These are phyloP conservation scores for Linnemannia elongata DNA, from an alignment of 192 early-diverging fungal species.

Conservation along the genomic window DNA sequence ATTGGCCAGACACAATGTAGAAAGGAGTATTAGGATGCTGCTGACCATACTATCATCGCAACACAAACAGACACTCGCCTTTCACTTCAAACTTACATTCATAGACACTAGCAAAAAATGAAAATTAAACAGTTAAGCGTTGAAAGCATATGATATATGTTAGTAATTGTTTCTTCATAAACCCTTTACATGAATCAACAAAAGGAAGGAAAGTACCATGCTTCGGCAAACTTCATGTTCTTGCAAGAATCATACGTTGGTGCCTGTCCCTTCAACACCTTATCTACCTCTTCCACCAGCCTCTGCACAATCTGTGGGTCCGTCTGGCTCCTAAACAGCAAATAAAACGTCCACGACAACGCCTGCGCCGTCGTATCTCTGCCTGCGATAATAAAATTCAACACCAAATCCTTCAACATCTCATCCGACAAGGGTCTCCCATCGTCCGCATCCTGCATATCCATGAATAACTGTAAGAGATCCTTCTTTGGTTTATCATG, in stretches of 20 bases:
- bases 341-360: constrained; percentile 41
- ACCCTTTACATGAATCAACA: background rate
- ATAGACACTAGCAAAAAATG: background rate
- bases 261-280: background rate
- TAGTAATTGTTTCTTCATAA: too few relatives aligned
- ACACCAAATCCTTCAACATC: constrained; percentile 58
- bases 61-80: background rate
- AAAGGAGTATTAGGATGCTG: background rate
- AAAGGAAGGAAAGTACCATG: constrained; percentile 4
- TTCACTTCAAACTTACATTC: constrained; percentile 1
- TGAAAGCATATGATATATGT: too few relatives aligned
- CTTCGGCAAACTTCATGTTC: constrained; percentile 22
- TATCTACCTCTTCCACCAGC: constrained; percentile 45
- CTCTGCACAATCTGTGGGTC: constrained; percentile 34
- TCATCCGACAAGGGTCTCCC: constrained; percentile 41
- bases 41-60: background rate
- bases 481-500: constrained; percentile 24
- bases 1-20: constrained; percentile 7
- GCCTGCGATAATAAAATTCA: constrained; percentile 53
- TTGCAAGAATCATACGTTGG: constrained; percentile 26
- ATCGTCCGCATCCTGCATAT: constrained; percentile 39
- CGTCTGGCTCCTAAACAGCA: constrained; percentile 39
- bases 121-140: background rate
- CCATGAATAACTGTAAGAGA: constrained; percentile 59
- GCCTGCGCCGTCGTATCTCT: constrained; percentile 45